Percentiles rank a stretch among this genome's conserved stretches.
phyloP scores from a whole-genome alignment of 1,139 yeast genomes.

The Geotrichum aggregatum region DNA sequence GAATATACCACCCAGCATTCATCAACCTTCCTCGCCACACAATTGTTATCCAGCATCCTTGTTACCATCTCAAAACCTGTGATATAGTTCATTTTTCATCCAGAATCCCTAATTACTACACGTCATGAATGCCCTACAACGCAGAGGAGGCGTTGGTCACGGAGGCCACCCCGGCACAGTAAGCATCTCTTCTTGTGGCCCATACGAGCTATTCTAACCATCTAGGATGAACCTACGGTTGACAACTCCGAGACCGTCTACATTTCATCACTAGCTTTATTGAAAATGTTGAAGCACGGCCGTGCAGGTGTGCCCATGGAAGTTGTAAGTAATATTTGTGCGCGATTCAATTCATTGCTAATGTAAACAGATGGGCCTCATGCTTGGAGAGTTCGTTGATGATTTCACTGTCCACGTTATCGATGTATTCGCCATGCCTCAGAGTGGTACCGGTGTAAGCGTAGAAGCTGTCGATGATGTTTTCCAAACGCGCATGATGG shows the following conservation, averaged over 20 bases:
- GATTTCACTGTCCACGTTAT: slow-evolving; percentile 96
- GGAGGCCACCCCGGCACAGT: slow-evolving; percentile 31
- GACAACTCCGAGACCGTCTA: slow-evolving; percentile 96
- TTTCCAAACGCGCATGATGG: slow-evolving; percentile 99
- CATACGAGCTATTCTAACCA: slow-evolving; percentile 8
- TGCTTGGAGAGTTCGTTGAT: slow-evolving; percentile 97
- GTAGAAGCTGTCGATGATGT: slow-evolving; percentile 99
- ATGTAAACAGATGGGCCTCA: slow-evolving; percentile 71
- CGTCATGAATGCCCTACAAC: slow-evolving; percentile 68
- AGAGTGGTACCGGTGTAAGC: slow-evolving; percentile 90
- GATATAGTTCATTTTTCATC: not conserved
- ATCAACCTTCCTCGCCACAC: slow-evolving; percentile 8
- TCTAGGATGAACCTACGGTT: slow-evolving; percentile 70
- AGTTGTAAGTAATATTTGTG: slow-evolving; percentile 44
- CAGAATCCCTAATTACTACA: slow-evolving; percentile 5
- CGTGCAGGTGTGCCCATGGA: slow-evolving; percentile 99
- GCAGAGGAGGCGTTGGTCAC: slow-evolving; percentile 41
- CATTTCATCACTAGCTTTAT: slow-evolving; percentile 87
- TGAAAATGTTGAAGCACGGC: slow-evolving; percentile 96
- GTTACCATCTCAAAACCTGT: not conserved
- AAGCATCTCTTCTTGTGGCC: slow-evolving; percentile 2
- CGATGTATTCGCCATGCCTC: slow-evolving; percentile 99
- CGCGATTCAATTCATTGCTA: slow-evolving; percentile 6
- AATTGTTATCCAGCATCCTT: not conserved
- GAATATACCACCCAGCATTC: not conserved